These are phyloP conservation scores for Guadua angustifolia DNA, from an alignment of 176 grass and related monocot genomes.

Conservation along the genomic window DNA sequence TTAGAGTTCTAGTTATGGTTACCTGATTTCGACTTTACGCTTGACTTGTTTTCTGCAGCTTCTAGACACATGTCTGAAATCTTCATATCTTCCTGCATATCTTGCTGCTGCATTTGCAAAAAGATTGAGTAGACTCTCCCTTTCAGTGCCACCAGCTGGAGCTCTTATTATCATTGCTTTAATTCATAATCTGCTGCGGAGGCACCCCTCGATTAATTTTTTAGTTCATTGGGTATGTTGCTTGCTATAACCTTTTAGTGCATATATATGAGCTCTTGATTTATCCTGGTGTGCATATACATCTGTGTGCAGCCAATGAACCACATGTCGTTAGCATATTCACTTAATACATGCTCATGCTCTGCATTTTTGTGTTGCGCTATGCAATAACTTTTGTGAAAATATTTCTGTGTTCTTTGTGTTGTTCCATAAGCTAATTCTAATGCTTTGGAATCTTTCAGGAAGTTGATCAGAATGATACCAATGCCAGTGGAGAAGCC, in stretches of 20 bases:
- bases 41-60: slow-evolving; percentile 65
- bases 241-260: slow-evolving; percentile 11
- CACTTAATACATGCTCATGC: neutral
- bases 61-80: slow-evolving; percentile 89
- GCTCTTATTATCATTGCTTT: slow-evolving; percentile 93
- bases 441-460: slow-evolving; percentile 50
- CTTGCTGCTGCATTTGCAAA: slow-evolving; percentile 93
- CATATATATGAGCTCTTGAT: neutral
- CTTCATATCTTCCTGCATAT: slow-evolving; percentile 87
- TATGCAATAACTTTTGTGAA: neutral
- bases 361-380: neutral
- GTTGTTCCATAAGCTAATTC: slow-evolving; percentile 7
- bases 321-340: neutral
- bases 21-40: slow-evolving; percentile 33
- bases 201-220: slow-evolving; percentile 92
- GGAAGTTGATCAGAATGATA: slow-evolving; percentile 55
- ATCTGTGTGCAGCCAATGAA: neutral
- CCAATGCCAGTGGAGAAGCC: slow-evolving; percentile 47
- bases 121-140: slow-evolving; percentile 88
- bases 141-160: slow-evolving; percentile 81
- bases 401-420: neutral
- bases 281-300: slow-evolving; percentile 20
- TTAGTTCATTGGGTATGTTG: slow-evolving; percentile 89
- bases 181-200: slow-evolving; percentile 89
- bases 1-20: no score